A percentile compares a stretch with the other conserved stretches of the same genome.
Evolutionary conservation across 352 stramenopile species (phyloP).

Genomic region (Globisporangium perplexum): DNA sequence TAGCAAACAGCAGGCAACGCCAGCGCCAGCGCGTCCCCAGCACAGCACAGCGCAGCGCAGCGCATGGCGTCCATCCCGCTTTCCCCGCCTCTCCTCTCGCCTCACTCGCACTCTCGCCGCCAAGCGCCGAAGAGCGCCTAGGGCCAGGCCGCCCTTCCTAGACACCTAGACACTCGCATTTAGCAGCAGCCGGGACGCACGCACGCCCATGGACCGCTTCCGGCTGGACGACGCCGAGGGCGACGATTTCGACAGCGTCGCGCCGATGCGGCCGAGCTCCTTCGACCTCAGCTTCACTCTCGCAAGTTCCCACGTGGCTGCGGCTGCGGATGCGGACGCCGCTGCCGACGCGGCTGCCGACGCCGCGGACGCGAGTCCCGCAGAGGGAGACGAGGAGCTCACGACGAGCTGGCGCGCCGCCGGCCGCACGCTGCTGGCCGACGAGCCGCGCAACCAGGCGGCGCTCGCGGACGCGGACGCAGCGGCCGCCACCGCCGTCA

Average conservation of each 20-base stretch:
- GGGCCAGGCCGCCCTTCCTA: too few species aligned
- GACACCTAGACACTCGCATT: not conserved
- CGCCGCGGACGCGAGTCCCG: not conserved
- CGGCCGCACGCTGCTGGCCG: conserved; percentile 11
- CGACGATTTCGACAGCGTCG: conserved; percentile 72
- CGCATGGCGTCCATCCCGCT: not conserved
- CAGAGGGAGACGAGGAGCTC: conserved; percentile 2
- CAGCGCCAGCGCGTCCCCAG: too few species aligned
- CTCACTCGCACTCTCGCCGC: conserved; percentile 2
- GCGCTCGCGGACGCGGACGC: not conserved
- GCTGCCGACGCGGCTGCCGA: conserved; percentile 10
- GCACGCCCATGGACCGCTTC: conserved; percentile 82
- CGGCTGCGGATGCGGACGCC: conserved; percentile 13
- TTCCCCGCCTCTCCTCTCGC: not conserved
- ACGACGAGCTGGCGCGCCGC: conserved; percentile 13
- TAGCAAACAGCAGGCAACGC: not conserved
- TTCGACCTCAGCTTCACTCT: conserved; percentile 88
- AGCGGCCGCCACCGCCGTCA: conserved; percentile 43
- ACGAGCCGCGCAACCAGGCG: conserved; percentile 3
- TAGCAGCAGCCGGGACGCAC: too few species aligned
- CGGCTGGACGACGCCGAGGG: conserved; percentile 64
- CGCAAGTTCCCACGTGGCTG: conserved; percentile 34
- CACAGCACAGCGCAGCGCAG: too few species aligned
- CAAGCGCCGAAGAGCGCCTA: not conserved
- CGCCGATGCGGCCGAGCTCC: conserved; percentile 82